Percentiles rank a stretch among this genome's conserved stretches.
phyloP scores from a whole-genome alignment of 345 rosid species.

The Camelina laxa region DNA sequence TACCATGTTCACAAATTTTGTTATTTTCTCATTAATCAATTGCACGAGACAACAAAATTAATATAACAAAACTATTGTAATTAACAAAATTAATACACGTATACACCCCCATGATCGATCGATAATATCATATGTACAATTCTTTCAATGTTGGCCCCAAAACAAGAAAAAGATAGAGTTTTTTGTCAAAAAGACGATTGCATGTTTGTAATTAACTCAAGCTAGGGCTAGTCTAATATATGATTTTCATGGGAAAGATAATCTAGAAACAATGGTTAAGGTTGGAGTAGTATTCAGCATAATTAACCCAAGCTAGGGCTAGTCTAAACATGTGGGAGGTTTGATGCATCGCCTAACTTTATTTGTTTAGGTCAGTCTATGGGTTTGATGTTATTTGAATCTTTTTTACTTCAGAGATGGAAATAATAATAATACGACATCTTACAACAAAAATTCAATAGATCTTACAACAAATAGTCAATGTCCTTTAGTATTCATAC shows the following conservation, averaged over 20 bases:
- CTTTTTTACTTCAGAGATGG: not conserved
- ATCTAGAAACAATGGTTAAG: not conserved
- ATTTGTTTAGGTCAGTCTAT: constrained; percentile 8
- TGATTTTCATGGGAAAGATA: not conserved
- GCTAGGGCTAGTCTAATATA: too few relatives aligned
- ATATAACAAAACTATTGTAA: not conserved
- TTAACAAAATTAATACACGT: too few relatives aligned
- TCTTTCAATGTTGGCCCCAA: too few relatives aligned
- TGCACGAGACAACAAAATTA: not conserved
- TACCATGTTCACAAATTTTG: not conserved
- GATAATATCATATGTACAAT: too few relatives aligned
- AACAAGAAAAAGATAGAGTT: too few relatives aligned
- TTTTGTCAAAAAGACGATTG: too few relatives aligned
- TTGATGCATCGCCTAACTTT: constrained; percentile 25
- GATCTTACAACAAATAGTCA: not conserved
- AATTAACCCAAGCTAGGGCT: not conserved
- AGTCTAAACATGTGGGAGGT: constrained; percentile 26
- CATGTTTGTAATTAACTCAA: too few relatives aligned
- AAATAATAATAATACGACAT: not conserved
- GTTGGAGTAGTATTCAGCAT: not conserved
- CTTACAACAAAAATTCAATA: not conserved
- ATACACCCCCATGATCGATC: too few relatives aligned
- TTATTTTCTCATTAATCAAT: not conserved
- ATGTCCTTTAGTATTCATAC: not conserved
- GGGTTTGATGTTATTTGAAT: constrained; percentile 23